Conservation (phyloP, 176 grass and related monocot species). For the Juncus effusus region DNA sequence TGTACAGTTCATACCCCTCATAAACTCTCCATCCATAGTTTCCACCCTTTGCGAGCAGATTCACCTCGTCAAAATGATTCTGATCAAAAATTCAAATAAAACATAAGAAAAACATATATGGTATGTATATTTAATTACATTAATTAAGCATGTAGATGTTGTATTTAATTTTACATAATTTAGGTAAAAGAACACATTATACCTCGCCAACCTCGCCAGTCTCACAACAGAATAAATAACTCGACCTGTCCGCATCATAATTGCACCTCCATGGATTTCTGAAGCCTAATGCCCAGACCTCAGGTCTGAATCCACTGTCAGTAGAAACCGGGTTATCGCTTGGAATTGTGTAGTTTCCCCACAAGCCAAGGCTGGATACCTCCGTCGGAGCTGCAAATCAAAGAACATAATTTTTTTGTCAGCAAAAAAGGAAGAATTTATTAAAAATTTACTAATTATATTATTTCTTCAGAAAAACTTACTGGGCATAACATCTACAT, state of each 20-base stretch:
- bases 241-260: conserved; percentile 37
- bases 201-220: conserved; percentile 28
- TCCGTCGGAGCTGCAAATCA: conserved; percentile 25
- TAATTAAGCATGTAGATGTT: not conserved
- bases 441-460: not conserved
- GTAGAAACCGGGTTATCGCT: conserved; percentile 33
- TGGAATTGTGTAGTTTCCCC: conserved; percentile 45
- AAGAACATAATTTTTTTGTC: not conserved
- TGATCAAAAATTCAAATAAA: not conserved
- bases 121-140: no score
- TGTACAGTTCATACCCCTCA: conserved; percentile 21
- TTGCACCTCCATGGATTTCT: conserved; percentile 48
- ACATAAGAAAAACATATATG: not conserved
- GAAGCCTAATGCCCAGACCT: conserved; percentile 45
- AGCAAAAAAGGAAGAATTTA: not conserved
- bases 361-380: conserved; percentile 36
- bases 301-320: conserved; percentile 25
- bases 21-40: conserved; percentile 36
- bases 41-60: conserved; percentile 30
- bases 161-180: not conserved
- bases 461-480: not conserved
- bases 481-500: conserved; percentile 34
- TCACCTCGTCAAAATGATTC: conserved; percentile 18
- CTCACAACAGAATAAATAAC: conserved; percentile 45
- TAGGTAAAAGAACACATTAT: not conserved